Base-by-base conservation (phyloP, 768 basidiomycete species). In the Rhodotorula toruloides region DNA sequence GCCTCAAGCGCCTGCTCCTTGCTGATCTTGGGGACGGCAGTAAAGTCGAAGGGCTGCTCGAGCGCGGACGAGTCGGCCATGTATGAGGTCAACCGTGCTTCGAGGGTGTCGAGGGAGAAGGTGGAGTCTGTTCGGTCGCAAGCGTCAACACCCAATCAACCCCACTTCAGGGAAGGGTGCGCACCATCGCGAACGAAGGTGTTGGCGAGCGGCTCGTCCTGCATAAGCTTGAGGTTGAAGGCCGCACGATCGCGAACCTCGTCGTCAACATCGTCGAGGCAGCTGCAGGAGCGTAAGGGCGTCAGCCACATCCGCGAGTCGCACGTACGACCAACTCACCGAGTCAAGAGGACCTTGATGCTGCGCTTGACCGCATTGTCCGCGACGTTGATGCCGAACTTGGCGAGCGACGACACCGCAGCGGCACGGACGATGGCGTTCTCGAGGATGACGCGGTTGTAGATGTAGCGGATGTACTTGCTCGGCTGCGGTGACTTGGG, bases 391-490 rank as follows among this genome's bases (percentile, higher is more conserved):
- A 96, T 86, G 61, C 96, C 96, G 72, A 99, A 98, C 80, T 98
- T 98, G 58, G 91, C 96, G 76, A 99, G 80, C 73, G 88, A 90
- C 27, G 90, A 82, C 16, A 99, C 94, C 31, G 96, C 96, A 2
- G 96, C 96, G 27, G 96, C 94, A 68, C 96, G 83, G 56, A 99
- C 96, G 52, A 93, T 92, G 10, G 96, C 91, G 73, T 98, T 99
- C 79, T 99, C 96, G 74, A 99, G 80, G 22, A 99, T 92, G 31
- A 99, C 96, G 36, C 96, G 91, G 79, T 99, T 99, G 80, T 99
- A 99, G 76, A 99, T 99, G 82, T 93, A 98, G 49, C 96, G 89
- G 76, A 99, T 99, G 77, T 94, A 99, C 79, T 97, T 98, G 57
- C 91, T 87, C 17, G 96, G 96, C 77, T 96, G 89, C n/a, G 88